phyloP scores from a whole-genome alignment of 2,329 filamentous ascomycete genomes.

The Blastomyces parvus region DNA sequence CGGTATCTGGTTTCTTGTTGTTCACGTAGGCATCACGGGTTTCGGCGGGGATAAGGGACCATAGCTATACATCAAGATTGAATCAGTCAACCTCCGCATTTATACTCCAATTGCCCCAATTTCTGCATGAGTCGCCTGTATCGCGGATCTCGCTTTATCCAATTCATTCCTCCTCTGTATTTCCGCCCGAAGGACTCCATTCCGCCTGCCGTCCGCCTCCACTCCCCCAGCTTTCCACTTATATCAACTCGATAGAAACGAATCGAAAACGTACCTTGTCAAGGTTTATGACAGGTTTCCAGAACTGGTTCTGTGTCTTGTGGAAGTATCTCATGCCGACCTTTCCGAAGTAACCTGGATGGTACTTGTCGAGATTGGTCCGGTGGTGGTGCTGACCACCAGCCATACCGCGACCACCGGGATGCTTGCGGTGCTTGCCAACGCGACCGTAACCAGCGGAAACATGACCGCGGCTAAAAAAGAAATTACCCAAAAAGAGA shows the following conservation, averaged over 20 bases:
- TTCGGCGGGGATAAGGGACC: slow-evolving; percentile 88
- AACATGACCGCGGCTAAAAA: slow-evolving; percentile 81
- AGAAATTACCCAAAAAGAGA: slow-evolving; percentile 15
- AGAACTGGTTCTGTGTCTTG: slow-evolving; percentile 90
- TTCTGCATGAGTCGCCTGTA: slow-evolving; percentile 6
- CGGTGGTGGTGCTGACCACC: slow-evolving; percentile 99
- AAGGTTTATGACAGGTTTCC: slow-evolving; percentile 98
- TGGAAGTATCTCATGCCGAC: slow-evolving; percentile 95
- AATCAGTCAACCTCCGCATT: slow-evolving; percentile 4
- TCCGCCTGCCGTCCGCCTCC: too few species aligned
- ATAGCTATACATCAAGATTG: slow-evolving; percentile 53
- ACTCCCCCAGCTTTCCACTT: neutral
- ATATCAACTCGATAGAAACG: neutral
- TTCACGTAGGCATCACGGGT: slow-evolving; percentile 85
- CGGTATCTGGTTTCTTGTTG: slow-evolving; percentile 70
- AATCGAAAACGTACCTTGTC: slow-evolving; percentile 64
- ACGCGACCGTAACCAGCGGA: slow-evolving; percentile 96
- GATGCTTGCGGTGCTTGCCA: slow-evolving; percentile 96
- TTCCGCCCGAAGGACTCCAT: slow-evolving; percentile 4
- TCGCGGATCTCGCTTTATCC: neutral
- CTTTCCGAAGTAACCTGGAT: slow-evolving; percentile 99
- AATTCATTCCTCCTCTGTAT: neutral
- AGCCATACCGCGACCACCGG: slow-evolving; percentile 73
- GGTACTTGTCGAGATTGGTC: slow-evolving; percentile 88
- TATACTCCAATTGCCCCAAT: slow-evolving; percentile 3